These are phyloP conservation scores for Endothia cerciana DNA, from an alignment of 2,329 filamentous ascomycete species.

Conservation along the genomic window DNA sequence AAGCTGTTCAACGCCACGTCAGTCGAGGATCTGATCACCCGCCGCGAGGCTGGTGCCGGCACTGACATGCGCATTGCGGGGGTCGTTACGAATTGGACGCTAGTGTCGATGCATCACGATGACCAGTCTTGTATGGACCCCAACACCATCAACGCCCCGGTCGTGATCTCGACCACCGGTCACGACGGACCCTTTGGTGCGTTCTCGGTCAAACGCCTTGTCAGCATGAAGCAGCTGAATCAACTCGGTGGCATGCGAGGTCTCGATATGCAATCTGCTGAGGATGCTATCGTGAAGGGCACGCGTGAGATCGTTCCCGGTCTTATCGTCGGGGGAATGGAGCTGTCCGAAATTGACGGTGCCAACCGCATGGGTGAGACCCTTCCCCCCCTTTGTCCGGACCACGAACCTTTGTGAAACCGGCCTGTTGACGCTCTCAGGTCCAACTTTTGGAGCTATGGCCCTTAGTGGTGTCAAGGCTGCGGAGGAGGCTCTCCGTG, in stretches of 20 bases:
- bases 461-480: constrained; percentile 86
- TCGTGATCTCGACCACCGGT: constrained; percentile 87
- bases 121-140: constrained; percentile 96
- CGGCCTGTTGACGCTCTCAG: constrained; percentile 53
- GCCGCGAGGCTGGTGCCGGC: constrained; percentile 56
- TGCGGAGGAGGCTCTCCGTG: constrained; percentile 79
- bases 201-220: constrained; percentile 88
- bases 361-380: constrained; percentile 83
- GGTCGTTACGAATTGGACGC: constrained; percentile 95
- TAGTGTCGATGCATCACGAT: constrained; percentile 85
- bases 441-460: constrained; percentile 88
- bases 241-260: constrained; percentile 91
- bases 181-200: constrained; percentile 91
- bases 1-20: constrained; percentile 96
- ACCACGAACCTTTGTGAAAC: constrained; percentile 90
- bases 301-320: constrained; percentile 88
- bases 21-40: constrained; percentile 91
- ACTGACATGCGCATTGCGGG: constrained; percentile 74
- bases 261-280: constrained; percentile 87
- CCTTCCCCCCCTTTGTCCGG: constrained; percentile 44
- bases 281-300: constrained; percentile 91
- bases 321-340: constrained; percentile 93
- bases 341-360: constrained; percentile 86
- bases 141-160: constrained; percentile 91
- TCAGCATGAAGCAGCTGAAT: constrained; percentile 82